Evolutionary conservation across 495 filamentous ascomycete species (phyloP), one percentile per base, ranked within the genome.

Genomic region (Penicillium silybi): DNA sequence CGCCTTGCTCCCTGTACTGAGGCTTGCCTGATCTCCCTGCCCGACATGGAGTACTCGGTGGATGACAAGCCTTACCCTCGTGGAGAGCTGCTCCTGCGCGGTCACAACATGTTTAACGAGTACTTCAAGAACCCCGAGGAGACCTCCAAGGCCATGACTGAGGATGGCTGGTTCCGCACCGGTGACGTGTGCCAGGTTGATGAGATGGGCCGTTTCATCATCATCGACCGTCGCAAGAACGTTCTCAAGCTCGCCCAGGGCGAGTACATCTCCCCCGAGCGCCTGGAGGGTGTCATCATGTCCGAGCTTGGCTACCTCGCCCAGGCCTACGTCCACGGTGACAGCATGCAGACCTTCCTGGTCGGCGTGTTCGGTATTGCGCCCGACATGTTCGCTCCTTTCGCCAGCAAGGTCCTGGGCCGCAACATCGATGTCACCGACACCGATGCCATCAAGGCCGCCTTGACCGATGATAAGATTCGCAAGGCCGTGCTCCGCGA

Each of bases 151-250:
- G 82, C 86, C 8, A 75, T 97, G 38, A 85, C 89, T 16, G 75
- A 84, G 42, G 95, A 97, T 58, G 93, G 93, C 51, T 98, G 93
- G 93, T 97, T 98, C 79, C 85, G 86, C 59, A 97, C 93, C 1
- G 93, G 93, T 18, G 93, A 98, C 61, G 92, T 98, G 41, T 86
- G 81, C 62, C 79, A 80, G 16, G 74, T 98, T 23, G 93, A 98
- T 66, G 82, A 82, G 45, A 69, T 86, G 61, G 93, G 93, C 50
- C 88, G 95, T 49, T 88, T 97, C 74, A 83, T 81, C 59, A 92
- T 98, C 69, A 86, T 98, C 60, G 93, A 98, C 71, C 90, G 93
- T 56, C 85, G 90, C 62, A 98, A 98, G 86, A 97, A 98, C 70
- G 88, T 97, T 15, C 85, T 98, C 63, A 98, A 98, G 80, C 81